Base-by-base conservation (phyloP, 768 basidiomycete species). In the Rhodocollybia butyracea region DNA sequence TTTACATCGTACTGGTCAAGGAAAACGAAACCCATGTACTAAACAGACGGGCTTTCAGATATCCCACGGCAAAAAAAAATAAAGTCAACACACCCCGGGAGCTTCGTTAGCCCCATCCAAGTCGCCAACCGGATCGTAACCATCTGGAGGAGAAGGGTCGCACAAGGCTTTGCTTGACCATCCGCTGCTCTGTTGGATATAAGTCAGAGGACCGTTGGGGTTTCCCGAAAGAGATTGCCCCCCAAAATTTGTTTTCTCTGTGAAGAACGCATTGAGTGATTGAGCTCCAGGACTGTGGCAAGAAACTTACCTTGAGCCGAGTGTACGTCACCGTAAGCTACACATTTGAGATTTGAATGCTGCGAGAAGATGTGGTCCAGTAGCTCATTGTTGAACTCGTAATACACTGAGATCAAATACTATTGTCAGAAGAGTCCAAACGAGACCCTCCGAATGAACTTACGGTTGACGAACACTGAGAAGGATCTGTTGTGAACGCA, bases 21-120 rank as follows among this genome's bases (percentile, higher is more conserved):
- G 67, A 78, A 78, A 11, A 71, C 75, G 55, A 77, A 81, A 55
- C 77, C 77, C 77, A 79, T 79, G 62, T 79, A 81, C 79, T 26
- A 24, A 34, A 41, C 0, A 15, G 2, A 19, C 0, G 3, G n/a
- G n/a, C n/a, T n/a, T n/a, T n/a, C n/a, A n/a, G n/a, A n/a, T n/a
- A n/a, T n/a, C n/a, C n/a, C n/a, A n/a, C n/a, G n/a, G n/a, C n/a
- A n/a, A n/a, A n/a, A n/a, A n/a, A n/a, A n/a, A n/a, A n/a, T n/a
- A n/a, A n/a, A n/a, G n/a, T n/a, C n/a, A 30, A 68, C 73, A 56
- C 60, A 76, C 76, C 1, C 73, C 74, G 6, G 71, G 71, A 11
- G 77, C 76, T 54, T 75, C 76, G 60, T 78, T 81, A 4, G 79
- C 78, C 19, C 76, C 77, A 50, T 68, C 66, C 1, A 69, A 70